Conservation (phyloP, 495 filamentous ascomycete genomes). For the Penicilliopsis zonata region DNA sequence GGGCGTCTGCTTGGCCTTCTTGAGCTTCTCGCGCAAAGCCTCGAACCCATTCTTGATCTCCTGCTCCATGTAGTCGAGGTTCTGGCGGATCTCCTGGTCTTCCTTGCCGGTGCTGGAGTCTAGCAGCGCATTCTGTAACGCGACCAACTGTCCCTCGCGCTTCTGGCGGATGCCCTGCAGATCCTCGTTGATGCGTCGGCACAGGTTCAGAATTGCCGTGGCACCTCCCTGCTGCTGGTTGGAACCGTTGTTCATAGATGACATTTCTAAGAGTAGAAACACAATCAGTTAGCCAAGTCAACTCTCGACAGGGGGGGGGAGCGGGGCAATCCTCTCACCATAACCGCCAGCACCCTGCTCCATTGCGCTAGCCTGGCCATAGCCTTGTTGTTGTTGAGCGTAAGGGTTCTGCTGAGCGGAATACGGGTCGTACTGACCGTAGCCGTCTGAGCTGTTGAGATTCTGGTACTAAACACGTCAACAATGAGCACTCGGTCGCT, state of each 20-base stretch:
- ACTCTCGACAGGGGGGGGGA: background rate
- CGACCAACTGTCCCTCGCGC: slow-evolving; percentile 23
- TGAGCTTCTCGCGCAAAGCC: slow-evolving; percentile 59
- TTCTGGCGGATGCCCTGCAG: slow-evolving; percentile 38
- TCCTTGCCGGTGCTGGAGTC: slow-evolving; percentile 34
- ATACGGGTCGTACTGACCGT: slow-evolving; percentile 55
- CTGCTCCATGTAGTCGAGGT: slow-evolving; percentile 55
- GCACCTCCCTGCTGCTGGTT: slow-evolving; percentile 41
- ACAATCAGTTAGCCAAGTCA: background rate
- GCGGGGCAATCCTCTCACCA: slow-evolving; percentile 16
- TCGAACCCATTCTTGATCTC: slow-evolving; percentile 76
- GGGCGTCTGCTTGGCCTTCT: slow-evolving; percentile 66
- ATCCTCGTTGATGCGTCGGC: slow-evolving; percentile 60
- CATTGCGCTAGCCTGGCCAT: slow-evolving; percentile 29
- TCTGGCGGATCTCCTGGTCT: slow-evolving; percentile 27
- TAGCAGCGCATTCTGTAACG: slow-evolving; percentile 29
- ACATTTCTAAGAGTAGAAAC: slow-evolving; percentile 43
- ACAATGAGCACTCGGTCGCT: slow-evolving; percentile 2
- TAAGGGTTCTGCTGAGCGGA: slow-evolving; percentile 35
- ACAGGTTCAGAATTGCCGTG: slow-evolving; percentile 72
- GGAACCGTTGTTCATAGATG: slow-evolving; percentile 34
- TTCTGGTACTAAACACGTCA: slow-evolving; percentile 15
- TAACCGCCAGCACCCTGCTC: slow-evolving; percentile 27
- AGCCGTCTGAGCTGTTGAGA: slow-evolving; percentile 29
- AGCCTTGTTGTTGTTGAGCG: slow-evolving; percentile 21